These are phyloP conservation scores for Boletellus deceptivus DNA, from an alignment of 1,284 basidiomycete species.

Conservation along the genomic window DNA sequence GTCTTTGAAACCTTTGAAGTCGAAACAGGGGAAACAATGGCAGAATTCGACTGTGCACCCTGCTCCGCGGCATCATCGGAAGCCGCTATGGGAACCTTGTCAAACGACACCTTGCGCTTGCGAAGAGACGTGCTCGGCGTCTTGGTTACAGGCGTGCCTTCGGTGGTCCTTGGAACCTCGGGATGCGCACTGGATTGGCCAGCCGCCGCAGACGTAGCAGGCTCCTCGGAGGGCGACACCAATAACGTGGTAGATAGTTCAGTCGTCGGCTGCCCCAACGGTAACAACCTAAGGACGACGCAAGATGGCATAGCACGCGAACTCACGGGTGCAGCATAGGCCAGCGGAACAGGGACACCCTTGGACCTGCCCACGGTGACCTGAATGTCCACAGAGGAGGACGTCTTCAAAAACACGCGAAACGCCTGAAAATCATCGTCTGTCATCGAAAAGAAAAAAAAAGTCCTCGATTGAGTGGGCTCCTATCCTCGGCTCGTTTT, in stretches of 20 bases:
- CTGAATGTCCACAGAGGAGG: conserved; percentile 37
- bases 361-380: conserved; percentile 30
- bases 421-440: conserved; percentile 80
- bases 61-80: neutral
- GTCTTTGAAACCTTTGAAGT: neutral
- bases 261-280: neutral
- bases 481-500: neutral
- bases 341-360: neutral
- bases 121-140: neutral
- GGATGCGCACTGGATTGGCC: neutral
- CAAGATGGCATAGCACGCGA: neutral
- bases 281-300: neutral
- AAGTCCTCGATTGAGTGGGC: conserved; percentile 4
- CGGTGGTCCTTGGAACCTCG: neutral
- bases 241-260: neutral
- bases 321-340: conserved; percentile 13
- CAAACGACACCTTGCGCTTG: conserved; percentile 26
- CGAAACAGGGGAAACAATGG: neutral
- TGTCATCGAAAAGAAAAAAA: conserved; percentile 26
- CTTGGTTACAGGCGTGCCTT: neutral
- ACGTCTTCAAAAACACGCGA: conserved; percentile 34
- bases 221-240: conserved; percentile 1
- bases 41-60: neutral
- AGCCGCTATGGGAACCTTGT: neutral
- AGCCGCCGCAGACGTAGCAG: neutral